These are phyloP conservation scores for Rutstroemia sp. DNA, from an alignment of 2,329 filamentous ascomycete genomes.

Conservation along the genomic window DNA sequence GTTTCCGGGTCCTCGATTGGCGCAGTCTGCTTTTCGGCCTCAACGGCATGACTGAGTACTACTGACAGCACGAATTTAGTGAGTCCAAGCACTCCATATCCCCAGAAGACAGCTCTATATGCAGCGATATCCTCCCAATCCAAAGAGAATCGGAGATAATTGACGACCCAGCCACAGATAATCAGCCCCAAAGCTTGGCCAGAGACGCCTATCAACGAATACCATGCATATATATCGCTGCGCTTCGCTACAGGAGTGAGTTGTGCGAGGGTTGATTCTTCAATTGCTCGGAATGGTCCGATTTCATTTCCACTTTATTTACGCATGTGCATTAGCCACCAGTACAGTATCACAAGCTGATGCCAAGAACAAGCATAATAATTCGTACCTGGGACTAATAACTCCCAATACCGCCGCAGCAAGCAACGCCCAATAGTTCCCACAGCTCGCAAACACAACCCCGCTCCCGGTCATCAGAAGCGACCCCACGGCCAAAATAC, in stretches of 20 bases:
- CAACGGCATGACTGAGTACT: conserved; percentile 37
- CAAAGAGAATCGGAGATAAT: conserved; percentile 37
- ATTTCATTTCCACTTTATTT: conserved; percentile 54
- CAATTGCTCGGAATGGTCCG: conserved; percentile 54
- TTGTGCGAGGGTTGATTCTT: conserved; percentile 53
- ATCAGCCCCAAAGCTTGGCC: conserved; percentile 55
- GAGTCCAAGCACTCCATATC: conserved; percentile 49
- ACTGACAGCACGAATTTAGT: conserved; percentile 49
- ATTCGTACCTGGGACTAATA: conserved; percentile 45
- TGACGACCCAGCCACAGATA: conserved; percentile 51
- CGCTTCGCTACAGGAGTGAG: conserved; percentile 39
- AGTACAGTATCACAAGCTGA: background rate
- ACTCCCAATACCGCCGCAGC: conserved; percentile 52
- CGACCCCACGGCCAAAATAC: conserved; percentile 47
- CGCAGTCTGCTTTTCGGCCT: conserved; percentile 31
- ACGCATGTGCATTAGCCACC: conserved; percentile 4
- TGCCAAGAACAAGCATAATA: background rate
- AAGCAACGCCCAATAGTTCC: conserved; percentile 52
- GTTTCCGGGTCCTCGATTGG: conserved; percentile 26
- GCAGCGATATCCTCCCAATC: conserved; percentile 39
- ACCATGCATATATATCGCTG: conserved; percentile 56
- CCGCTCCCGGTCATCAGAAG: conserved; percentile 49
- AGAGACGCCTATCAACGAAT: conserved; percentile 48
- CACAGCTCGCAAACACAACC: conserved; percentile 43
- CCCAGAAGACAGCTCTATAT: conserved; percentile 49